Base-by-base conservation (phyloP, 1,284 basidiomycete genomes). In the Apiotrichum laibachii region DNA sequence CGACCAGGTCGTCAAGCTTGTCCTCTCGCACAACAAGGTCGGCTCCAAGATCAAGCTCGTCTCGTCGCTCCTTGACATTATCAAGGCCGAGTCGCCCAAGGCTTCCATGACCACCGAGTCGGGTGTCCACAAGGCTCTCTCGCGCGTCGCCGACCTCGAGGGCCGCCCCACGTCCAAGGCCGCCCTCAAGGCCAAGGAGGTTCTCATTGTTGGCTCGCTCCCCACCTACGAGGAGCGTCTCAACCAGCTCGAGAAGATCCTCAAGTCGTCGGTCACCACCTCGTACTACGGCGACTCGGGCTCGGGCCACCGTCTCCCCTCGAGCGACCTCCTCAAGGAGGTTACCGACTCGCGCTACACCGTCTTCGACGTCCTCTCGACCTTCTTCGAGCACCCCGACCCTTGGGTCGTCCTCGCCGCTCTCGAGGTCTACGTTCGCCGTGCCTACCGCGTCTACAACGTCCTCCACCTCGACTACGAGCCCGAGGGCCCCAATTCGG, bases 261-360 rank as follows among this genome's bases (percentile, higher is more conserved):
- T 99, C 56, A 92, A 89, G 78, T 83, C 88, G 43, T 90, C 95
- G 0, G 88, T 97, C 56, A 87, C 86, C 34, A 88, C 86, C 59
- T 88, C 86, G 69, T 88, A 88, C 72, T 98, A 98, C 70, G 94
- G 92, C 64, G 92, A 96, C 78, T 84, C 85, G 60, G 87, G 85
- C n/a, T 74, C 80, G 43, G 82, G 82, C 31, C 82, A 85, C 62
- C 85, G 85, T 50, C 68, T 80, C n/a, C 96, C 96, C 8, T 88
- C 90, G 39, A 81, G 85, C 31, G 92, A 97, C 60, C 84, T 92
- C 35, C 82, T 99, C 68, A 87, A 88, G 71, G 96, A 99, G 80
- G 85, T 99, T 48, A 91, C 89, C 65, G 96, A 99, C 80, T 97
- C 93, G 33, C 85, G 91, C 60, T 96, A 94, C 81, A 95, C 92